Base-by-base conservation (phyloP, 2,329 filamentous ascomycete genomes). In the Aspergillus unguis region DNA sequence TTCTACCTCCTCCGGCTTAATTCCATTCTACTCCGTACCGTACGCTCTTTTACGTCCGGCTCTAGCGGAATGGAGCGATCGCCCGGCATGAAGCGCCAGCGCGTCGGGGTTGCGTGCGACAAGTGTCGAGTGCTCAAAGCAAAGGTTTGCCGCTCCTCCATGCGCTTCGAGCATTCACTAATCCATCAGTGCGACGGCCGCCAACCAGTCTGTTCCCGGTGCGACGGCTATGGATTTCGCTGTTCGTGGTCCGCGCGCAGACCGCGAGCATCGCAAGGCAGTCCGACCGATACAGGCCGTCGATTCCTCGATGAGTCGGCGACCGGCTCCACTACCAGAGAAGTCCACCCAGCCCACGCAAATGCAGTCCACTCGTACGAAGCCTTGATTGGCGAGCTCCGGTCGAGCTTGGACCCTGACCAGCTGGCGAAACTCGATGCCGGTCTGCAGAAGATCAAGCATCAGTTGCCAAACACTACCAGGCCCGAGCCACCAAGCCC, bases 31-130 rank as follows among this genome's bases (percentile, higher is more conserved):
- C 35, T 1, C 17, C 17, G 17, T 17, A n/a, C 11, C 11, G 23
- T 6, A 6, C 10, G 11, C 35, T n/a, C 38, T n/a, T 40, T 11
- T 40, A 7, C 17, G 17, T 25, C 9, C 38, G 38, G 38, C 11
- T 41, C 23, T 28, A 8, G 26, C 38, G 38, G 38, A 41, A 41
- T 27, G 38, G 38, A 41, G 10, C 7, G 8, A 25, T 35, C 1
- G 95, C 72, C 7, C 91, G 82, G 32, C 27, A 56, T 58, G 53
- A 58, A 56, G 41, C 53, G 57, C 41, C 56, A 56, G 37, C 58
- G 62, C 25, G 61, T 63, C 26, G 58, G 56, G 25, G 48, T 57
- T 44, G 62, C 61, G 29, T 64, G 62, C 36, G 57, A 62, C 42
- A 62, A 59, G 51, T 63, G 62, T 35, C 57, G 61, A 6, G 44